phyloP scores from a whole-genome alignment of 345 rosid species.

The Citrus maxima region DNA sequence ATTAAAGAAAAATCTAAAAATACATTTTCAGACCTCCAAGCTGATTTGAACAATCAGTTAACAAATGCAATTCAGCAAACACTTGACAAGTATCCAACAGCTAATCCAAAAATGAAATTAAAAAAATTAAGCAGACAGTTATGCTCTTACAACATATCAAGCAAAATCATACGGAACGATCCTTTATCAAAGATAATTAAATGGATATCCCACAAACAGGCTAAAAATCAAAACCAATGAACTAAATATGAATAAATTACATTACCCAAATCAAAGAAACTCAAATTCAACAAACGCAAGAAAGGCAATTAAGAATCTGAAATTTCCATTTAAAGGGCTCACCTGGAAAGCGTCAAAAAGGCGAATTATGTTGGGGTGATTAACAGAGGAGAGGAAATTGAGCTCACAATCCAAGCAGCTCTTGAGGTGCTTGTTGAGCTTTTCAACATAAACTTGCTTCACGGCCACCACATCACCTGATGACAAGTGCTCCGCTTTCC shows the following conservation, averaged over 20 bases:
- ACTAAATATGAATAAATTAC: too few species aligned
- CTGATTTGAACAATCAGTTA: neutral
- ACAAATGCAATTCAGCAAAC: neutral
- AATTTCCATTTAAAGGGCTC: neutral
- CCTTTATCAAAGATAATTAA: too few species aligned
- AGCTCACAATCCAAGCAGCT: constrained; percentile 50
- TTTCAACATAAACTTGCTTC: constrained; percentile 54
- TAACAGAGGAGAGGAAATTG: constrained; percentile 51
- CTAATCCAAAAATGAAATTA: neutral
- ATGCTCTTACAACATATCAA: too few species aligned
- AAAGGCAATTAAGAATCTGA: neutral
- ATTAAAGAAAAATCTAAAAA: too few species aligned
- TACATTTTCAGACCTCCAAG: too few species aligned
- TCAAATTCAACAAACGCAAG: too few species aligned
- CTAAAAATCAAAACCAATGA: too few species aligned
- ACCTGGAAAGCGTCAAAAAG: constrained; percentile 48
- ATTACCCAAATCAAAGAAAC: too few species aligned
- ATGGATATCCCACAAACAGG: too few species aligned
- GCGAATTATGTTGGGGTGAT: constrained; percentile 61
- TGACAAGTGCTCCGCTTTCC: constrained; percentile 42
- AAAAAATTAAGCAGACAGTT: neutral
- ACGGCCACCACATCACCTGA: constrained; percentile 52
- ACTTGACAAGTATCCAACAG: neutral
- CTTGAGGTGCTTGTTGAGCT: constrained; percentile 45
- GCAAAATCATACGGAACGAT: too few species aligned